A percentile compares a stretch with the other conserved stretches of the same genome.
phyloP scores from a whole-genome alignment of 495 filamentous ascomycete genomes.

The Penicillium verhagenii region DNA sequence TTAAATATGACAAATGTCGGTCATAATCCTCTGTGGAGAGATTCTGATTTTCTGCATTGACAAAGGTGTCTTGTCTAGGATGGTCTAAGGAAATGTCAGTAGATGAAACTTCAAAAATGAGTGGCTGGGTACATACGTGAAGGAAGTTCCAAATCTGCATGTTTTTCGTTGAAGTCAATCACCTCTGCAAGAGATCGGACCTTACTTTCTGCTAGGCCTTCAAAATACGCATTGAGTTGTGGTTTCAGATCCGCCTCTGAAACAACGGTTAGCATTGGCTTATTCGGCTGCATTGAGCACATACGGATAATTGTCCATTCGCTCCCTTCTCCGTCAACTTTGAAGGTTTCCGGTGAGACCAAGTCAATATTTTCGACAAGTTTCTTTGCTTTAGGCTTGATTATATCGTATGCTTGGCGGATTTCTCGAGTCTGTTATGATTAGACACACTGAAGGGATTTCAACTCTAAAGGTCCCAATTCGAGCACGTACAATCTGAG shows the following conservation, averaged over 20 bases:
- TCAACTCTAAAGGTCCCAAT: not conserved
- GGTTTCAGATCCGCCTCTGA: constrained; percentile 16
- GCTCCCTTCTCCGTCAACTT: constrained; percentile 6
- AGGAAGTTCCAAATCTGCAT: constrained; percentile 25
- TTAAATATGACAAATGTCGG: constrained; percentile 5
- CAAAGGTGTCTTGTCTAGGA: constrained; percentile 11
- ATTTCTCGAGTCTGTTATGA: constrained; percentile 2
- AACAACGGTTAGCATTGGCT: not conserved
- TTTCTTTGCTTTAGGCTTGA: constrained; percentile 7
- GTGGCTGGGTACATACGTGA: constrained; percentile 10
- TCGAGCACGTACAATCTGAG: constrained; percentile 7
- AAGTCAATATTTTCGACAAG: constrained; percentile 12
- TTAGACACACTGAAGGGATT: not conserved
- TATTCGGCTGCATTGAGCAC: not conserved
- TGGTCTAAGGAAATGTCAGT: constrained; percentile 4
- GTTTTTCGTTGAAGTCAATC: constrained; percentile 24
- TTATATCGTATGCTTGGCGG: constrained; percentile 8
- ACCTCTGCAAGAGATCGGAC: constrained; percentile 13
- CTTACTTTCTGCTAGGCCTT: constrained; percentile 19
- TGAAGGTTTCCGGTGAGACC: constrained; percentile 3
- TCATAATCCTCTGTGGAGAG: constrained; percentile 12
- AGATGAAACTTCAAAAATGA: not conserved
- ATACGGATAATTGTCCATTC: constrained; percentile 12
- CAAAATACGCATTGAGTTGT: constrained; percentile 19
- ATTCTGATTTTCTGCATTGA: constrained; percentile 1